Base-by-base conservation (phyloP, 257 asterid species). In the Solanum chmielewskii region DNA sequence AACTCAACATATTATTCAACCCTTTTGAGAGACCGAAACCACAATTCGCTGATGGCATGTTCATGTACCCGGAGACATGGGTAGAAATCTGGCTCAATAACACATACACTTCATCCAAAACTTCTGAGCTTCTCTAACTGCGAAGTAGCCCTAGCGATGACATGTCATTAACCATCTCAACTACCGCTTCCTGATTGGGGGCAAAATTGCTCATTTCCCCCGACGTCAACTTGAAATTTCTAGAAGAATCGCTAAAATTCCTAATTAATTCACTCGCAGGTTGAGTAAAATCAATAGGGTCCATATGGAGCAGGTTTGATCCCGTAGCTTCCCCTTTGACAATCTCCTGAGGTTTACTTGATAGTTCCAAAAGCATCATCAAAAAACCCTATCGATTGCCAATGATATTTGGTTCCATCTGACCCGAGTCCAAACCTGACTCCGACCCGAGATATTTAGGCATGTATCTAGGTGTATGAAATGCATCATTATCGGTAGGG, bases 141-240 rank as follows among this genome's bases (percentile, higher is more conserved):
- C 4, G 15, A 44, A 44, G 15, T 44, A 44, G 49, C 14, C 49
- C 0, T 44, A 15, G 49, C 2, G 6, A 44, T 44, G 49, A 11
- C 15, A 44, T 44, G 5, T 44, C 15, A 15, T 44, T 11, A 44
- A 44, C 49, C 15, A 11, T 44, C 15, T 44, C 49, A 44, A 44
- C 15, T 44, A 13, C 49, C 49, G 1, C 52, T 45, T 45, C 52
- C 52, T 3, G 16, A 45, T 45, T 45, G 16, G 4, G 16, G 93
- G 2, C 16, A 3, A 45, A 45, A 10, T 12, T 45, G 0, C 2
- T 45, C 86, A 93, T 87, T 64, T 94, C 95, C 66, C 86, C 39
- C 9, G 93, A 92, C 3, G 90, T 89, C 2, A 94, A 91, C 89
- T 93, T 96, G 76, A 95, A 90, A 75, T 91, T 94, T 60, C 85